Conservation (phyloP, 129 eudicot species). For the Arctium minus region DNA sequence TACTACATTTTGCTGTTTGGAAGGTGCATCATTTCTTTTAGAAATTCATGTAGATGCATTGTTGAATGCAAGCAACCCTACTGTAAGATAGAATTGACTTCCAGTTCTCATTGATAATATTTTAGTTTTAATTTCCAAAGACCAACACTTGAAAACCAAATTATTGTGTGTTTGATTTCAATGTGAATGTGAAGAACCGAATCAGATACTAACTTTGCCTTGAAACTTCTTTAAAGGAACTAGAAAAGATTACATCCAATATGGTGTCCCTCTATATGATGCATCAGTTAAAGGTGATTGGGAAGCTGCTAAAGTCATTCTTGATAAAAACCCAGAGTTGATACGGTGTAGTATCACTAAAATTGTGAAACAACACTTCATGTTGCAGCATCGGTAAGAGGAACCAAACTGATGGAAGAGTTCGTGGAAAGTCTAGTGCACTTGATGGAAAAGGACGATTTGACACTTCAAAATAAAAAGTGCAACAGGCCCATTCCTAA, state of each 20-base stretch:
- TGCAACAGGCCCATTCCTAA: not conserved
- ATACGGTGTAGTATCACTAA: slow-evolving; percentile 25
- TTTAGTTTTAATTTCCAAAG: no score
- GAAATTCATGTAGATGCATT: no score
- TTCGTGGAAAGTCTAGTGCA: slow-evolving; percentile 34
- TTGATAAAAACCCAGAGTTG: not conserved
- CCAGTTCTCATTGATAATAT: not conserved
- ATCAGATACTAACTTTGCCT: not conserved
- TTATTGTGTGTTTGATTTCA: not conserved
- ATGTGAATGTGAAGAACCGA: no score
- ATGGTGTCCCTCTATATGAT: slow-evolving; percentile 25
- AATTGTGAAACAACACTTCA: slow-evolving; percentile 47
- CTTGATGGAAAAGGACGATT: slow-evolving; percentile 23
- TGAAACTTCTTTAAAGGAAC: not conserved
- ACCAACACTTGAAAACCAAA: not conserved
- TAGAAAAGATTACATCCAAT: slow-evolving; percentile 3
- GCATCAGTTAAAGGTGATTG: slow-evolving; percentile 38
- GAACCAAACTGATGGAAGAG: not conserved
- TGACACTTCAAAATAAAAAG: slow-evolving; percentile 15
- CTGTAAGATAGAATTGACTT: not conserved
- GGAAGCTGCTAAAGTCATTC: slow-evolving; percentile 33
- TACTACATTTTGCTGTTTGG: no score
- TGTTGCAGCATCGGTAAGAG: slow-evolving; percentile 31
- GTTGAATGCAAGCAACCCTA: no score
- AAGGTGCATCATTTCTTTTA: no score